Percentiles rank a stretch among this genome's conserved stretches.
Evolutionary conservation across 805 yeast species (phyloP).

Genomic region (Ogataea neopini): DNA sequence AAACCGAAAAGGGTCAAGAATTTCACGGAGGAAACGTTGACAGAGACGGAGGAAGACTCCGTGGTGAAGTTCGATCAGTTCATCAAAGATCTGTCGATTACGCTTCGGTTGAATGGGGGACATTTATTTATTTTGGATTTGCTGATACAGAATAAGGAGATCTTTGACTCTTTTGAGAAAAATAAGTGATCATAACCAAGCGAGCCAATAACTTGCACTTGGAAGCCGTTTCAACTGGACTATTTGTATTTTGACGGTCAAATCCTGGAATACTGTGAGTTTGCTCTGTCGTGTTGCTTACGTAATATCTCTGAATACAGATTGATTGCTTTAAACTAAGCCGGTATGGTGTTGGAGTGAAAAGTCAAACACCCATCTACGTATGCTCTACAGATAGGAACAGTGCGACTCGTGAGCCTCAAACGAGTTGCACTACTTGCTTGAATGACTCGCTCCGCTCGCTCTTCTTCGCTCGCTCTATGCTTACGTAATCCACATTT

Average conservation of each 20-base stretch:
- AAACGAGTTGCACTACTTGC: no score
- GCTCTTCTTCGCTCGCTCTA: no score
- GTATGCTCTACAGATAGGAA: no score
- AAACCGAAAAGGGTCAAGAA: constrained; percentile 16
- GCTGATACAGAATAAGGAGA: constrained; percentile 48
- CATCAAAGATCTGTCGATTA: constrained; percentile 42
- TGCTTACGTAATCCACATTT: background rate
- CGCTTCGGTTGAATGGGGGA: constrained; percentile 56
- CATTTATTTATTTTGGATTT: constrained; percentile 60
- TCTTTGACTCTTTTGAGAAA: constrained; percentile 45
- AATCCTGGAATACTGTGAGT: no score
- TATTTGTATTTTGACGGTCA: no score
- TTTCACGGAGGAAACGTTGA: constrained; percentile 14
- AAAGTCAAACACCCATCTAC: no score
- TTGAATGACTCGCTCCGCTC: background rate
- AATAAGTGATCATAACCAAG: background rate
- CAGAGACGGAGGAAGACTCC: constrained; percentile 4
- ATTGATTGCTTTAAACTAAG: no score
- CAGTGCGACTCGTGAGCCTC: no score
- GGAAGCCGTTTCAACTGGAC: no score
- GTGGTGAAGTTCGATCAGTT: constrained; percentile 35
- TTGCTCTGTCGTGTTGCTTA: background rate
- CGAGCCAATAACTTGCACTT: no score
- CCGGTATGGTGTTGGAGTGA: no score
- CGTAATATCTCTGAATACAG: no score